Conservation (phyloP, 768 basidiomycete genomes). For the Pisolithus tinctorius region DNA sequence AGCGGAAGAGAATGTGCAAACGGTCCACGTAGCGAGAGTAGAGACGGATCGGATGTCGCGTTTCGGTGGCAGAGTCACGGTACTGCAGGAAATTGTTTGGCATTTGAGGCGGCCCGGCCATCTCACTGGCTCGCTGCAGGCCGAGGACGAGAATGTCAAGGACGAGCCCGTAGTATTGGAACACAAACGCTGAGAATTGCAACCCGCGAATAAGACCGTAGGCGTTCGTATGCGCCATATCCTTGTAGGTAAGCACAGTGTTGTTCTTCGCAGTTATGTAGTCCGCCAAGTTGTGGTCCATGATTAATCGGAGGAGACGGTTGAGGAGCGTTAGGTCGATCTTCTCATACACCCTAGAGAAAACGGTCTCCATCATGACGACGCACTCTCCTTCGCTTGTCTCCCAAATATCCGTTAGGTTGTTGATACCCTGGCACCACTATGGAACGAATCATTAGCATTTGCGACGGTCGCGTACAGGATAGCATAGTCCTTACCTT, state of each 20-base stretch:
- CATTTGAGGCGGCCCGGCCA: constrained; percentile 96
- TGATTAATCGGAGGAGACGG: constrained; percentile 88
- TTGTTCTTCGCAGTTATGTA: constrained; percentile 99
- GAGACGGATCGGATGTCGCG: constrained; percentile 93
- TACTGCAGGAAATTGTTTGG: constrained; percentile 99
- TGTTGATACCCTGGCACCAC: constrained; percentile 99
- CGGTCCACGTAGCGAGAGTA: constrained; percentile 97
- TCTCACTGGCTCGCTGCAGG: constrained; percentile 96
- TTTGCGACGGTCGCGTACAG: not conserved
- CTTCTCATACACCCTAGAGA: constrained; percentile 98
- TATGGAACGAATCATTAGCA: not conserved
- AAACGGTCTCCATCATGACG: constrained; percentile 97
- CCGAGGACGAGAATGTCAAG: constrained; percentile 94
- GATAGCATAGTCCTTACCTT: constrained; percentile 38
- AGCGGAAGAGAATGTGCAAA: constrained; percentile 94
- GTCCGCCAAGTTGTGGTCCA: constrained; percentile 98
- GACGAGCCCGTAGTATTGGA: constrained; percentile 97
- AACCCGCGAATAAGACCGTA: constrained; percentile 96
- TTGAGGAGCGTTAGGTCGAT: constrained; percentile 95
- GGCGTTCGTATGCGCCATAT: constrained; percentile 98
- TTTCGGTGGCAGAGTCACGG: constrained; percentile 91
- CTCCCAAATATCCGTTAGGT: constrained; percentile 97
- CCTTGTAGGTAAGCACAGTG: constrained; percentile 89
- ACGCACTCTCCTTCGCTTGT: constrained; percentile 96
- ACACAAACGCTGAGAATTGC: constrained; percentile 98